These are phyloP conservation scores for Colletotrichum agaves DNA, from an alignment of 2,329 filamentous ascomycete species.

Conservation along the genomic window DNA sequence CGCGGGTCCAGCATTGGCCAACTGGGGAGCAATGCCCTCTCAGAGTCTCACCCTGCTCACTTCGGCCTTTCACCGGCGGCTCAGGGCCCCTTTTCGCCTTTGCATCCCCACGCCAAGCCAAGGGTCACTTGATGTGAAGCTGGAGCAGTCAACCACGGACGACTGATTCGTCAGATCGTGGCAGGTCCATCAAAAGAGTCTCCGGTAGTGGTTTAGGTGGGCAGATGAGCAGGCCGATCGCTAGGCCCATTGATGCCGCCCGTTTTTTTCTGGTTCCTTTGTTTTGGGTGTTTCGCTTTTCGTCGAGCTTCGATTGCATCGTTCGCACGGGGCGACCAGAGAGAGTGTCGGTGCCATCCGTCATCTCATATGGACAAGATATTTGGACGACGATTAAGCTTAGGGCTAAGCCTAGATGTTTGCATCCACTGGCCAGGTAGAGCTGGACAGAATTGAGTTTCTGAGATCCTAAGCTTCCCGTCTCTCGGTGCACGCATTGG, in stretches of 20 bases:
- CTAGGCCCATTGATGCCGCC: neutral
- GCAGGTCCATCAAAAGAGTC: constrained; percentile 8
- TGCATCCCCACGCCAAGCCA: constrained; percentile 35
- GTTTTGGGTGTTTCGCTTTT: constrained; percentile 2
- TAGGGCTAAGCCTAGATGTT: constrained; percentile 24
- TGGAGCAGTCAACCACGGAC: neutral
- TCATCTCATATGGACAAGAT: constrained; percentile 1
- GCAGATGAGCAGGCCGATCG: constrained; percentile 20
- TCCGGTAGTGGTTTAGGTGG: constrained; percentile 4
- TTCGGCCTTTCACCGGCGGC: constrained; percentile 34
- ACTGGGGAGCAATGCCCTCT: neutral
- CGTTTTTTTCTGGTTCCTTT: neutral
- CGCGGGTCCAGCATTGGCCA: constrained; percentile 12
- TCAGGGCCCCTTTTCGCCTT: constrained; percentile 7
- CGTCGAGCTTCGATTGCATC: constrained; percentile 9
- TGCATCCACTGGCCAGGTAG: constrained; percentile 14
- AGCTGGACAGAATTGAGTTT: constrained; percentile 29
- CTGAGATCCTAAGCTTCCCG: constrained; percentile 3
- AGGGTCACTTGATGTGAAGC: constrained; percentile 14
- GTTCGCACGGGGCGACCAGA: constrained; percentile 11
- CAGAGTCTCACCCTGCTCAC: constrained; percentile 5
- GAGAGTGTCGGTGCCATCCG: neutral
- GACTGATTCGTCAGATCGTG: constrained; percentile 19
- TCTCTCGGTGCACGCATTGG: constrained; percentile 2
- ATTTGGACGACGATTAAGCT: constrained; percentile 20